Conservation (phyloP, 805 yeast genomes). For the Zygosaccharomyces rouxii region DNA sequence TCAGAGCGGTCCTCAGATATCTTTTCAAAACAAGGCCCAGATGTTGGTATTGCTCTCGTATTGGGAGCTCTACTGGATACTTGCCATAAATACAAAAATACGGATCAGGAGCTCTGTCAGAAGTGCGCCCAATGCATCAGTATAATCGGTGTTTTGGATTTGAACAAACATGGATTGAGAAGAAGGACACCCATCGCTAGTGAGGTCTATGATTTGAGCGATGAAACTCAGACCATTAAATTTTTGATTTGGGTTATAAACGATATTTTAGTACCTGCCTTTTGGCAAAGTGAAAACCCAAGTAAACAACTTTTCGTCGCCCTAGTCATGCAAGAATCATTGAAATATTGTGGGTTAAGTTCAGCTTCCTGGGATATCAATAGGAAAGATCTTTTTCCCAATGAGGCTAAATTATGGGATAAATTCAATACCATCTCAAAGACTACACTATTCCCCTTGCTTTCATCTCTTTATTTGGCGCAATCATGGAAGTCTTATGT, state of each 20-base stretch:
- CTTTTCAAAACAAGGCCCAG: constrained; percentile 36
- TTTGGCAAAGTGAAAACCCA: constrained; percentile 89
- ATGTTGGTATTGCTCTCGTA: constrained; percentile 40
- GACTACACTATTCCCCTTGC: constrained; percentile 69
- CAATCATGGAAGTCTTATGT: constrained; percentile 49
- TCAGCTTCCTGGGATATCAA: constrained; percentile 33
- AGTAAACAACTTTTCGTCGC: constrained; percentile 78
- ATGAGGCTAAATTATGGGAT: constrained; percentile 49
- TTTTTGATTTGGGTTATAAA: constrained; percentile 66
- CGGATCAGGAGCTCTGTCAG: constrained; percentile 46
- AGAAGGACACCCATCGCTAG: constrained; percentile 36
- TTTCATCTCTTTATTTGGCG: constrained; percentile 64
- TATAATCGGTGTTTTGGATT: constrained; percentile 70
- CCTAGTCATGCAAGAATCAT: constrained; percentile 80
- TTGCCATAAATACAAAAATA: constrained; percentile 50
- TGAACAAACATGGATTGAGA: constrained; percentile 47
- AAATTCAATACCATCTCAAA: constrained; percentile 60
- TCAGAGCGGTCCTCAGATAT: constrained; percentile 40
- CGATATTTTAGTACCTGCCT: constrained; percentile 69
- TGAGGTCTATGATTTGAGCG: constrained; percentile 58
- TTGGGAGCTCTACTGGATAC: constrained; percentile 52
- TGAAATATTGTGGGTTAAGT: constrained; percentile 56
- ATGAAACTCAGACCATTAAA: constrained; percentile 53
- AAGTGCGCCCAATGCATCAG: constrained; percentile 69
- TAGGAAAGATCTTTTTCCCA: constrained; percentile 23